Evolutionary conservation across 2,329 filamentous ascomycete genomes (phyloP).

Genomic region (Colletotrichum limetticola): DNA sequence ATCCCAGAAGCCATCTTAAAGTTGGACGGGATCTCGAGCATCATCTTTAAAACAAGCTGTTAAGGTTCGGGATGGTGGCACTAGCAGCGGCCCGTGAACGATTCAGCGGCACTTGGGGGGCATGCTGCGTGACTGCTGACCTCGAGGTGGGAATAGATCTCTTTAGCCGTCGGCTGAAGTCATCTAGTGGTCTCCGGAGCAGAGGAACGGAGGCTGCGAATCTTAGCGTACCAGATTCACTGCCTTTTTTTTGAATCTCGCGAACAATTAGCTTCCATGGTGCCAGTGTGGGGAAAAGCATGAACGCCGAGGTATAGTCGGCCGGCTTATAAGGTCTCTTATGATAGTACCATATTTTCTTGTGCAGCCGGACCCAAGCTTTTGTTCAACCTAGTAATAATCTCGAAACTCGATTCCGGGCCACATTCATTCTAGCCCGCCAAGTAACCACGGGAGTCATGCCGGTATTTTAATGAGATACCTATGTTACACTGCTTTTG

Average conservation of each 20-base stretch:
- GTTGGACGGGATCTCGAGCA: conserved; percentile 6
- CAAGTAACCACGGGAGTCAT: neutral
- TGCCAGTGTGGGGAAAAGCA: neutral
- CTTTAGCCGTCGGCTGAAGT: conserved; percentile 1
- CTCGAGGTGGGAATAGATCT: neutral
- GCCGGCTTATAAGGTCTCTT: neutral
- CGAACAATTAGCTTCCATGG: too few species aligned
- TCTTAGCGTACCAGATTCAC: neutral
- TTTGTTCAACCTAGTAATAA: neutral
- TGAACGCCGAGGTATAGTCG: neutral
- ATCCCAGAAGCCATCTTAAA: neutral
- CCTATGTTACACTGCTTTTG: neutral
- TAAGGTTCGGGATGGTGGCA: conserved; percentile 20
- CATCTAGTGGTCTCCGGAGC: neutral
- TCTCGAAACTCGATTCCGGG: neutral
- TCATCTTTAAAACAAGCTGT: conserved; percentile 7
- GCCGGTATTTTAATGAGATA: neutral
- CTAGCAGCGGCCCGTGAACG: conserved; percentile 6
- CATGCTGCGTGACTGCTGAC: neutral
- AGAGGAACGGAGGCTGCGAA: neutral
- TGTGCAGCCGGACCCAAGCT: neutral
- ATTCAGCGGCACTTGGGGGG: neutral
- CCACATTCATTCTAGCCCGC: neutral
- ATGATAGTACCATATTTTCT: neutral
- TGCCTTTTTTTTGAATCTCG: too few species aligned